A percentile compares a stretch with the other conserved stretches of the same genome.
These are phyloP conservation scores for Russula virescens DNA, from an alignment of 768 basidiomycete species.

Conservation along the genomic window DNA sequence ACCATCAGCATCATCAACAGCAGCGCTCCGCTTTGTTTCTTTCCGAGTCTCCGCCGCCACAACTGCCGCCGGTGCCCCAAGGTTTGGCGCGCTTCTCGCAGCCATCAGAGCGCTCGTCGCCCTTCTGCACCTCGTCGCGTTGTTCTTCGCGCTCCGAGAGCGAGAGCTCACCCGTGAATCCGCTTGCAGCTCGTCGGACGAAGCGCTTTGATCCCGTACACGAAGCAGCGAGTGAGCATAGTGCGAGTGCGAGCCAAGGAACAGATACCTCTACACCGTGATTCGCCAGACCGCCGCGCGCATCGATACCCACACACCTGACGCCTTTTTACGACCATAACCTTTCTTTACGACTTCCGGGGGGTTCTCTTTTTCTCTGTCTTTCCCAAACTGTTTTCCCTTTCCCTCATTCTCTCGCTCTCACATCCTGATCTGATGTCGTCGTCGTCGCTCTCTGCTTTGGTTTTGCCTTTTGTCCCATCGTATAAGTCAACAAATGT, in stretches of 20 bases:
- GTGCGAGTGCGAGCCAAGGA: constrained; percentile 17
- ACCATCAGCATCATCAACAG: neutral
- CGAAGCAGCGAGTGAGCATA: constrained; percentile 21
- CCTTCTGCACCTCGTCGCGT: neutral
- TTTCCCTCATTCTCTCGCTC: neutral
- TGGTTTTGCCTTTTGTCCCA: constrained; percentile 1
- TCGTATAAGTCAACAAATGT: neutral
- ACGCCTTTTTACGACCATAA: constrained; percentile 12
- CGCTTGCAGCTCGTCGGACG: neutral
- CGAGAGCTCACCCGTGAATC: neutral
- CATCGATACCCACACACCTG: constrained; percentile 13
- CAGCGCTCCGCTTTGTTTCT: neutral
- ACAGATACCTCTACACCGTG: constrained; percentile 14
- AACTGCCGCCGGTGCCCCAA: neutral
- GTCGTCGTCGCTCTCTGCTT: constrained; percentile 8
- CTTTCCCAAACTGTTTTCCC: too few species aligned
- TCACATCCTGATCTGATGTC: constrained; percentile 3
- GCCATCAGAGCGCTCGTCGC: neutral
- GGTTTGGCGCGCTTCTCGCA: neutral
- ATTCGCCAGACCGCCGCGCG: neutral
- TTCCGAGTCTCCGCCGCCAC: neutral
- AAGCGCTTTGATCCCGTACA: constrained; percentile 27
- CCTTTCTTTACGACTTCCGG: constrained; percentile 1
- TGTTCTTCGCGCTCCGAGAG: constrained; percentile 1
- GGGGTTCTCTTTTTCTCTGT: too few species aligned